Evolutionary conservation across 139 green algal genomes (phyloP), one percentile per base, ranked within the genome.

Genomic region (Tetratostichococcus sp.): DNA sequence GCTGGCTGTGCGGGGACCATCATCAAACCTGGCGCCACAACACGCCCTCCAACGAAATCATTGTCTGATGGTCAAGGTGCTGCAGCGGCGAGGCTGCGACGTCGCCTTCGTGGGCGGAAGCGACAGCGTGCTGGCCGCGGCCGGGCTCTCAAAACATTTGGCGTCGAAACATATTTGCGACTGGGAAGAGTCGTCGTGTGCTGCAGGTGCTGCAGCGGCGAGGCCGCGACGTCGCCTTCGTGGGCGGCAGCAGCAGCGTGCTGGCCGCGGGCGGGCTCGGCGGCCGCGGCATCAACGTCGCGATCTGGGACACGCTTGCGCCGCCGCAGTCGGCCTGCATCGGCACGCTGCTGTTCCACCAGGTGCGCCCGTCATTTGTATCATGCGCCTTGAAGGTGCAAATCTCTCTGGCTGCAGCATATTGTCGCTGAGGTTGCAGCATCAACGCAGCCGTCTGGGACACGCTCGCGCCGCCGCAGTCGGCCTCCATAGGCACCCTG

Each of bases 381-480:
- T 8, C 8, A 8, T 14, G 8, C 39, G 39, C 39, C 39, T 14
- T 22, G 39, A 50, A 50, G 8, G 39, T 14, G 39, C 8, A 50
- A 50, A 50, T 8, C 8, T 8, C 39, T 22, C 39, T 50, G 39
- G n/a, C n/a, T n/a, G n/a, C n/a, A n/a, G n/a, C n/a, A n/a, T n/a
- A n/a, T n/a, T n/a, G 89, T 6, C 74, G 79, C 8, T 83, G 84
- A 70, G 74, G 81, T 19, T 43, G 71, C 33, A 75, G 81, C 31
- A 86, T 85, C 35, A 86, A 85, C 70, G 73, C 93, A 26, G 76
- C 65, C n/a, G 77, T 93, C 65, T 91, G 85, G 82, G 90, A 95
- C 80, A 90, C 82, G 0, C 80, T 92, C 34, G 73, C 80, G 1
- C 86, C 81, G 11, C 39, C 39, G 39, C 39, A 50, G 39, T 6